Conservation (phyloP, 1,284 basidiomycete species). For the Trichosporon ovoides region DNA sequence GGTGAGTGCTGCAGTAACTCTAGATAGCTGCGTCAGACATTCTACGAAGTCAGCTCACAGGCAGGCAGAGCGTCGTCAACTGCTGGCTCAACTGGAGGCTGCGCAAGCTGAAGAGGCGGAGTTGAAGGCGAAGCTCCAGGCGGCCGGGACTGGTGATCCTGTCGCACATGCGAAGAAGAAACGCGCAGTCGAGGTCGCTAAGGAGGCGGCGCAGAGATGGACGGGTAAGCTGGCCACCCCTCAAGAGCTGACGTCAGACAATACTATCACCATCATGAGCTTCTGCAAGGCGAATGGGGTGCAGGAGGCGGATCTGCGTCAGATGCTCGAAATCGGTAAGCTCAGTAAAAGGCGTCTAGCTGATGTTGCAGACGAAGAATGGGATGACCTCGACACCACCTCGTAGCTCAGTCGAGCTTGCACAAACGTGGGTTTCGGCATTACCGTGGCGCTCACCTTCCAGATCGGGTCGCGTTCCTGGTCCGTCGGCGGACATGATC, state of each 20-base stretch:
- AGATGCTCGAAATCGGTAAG: conserved; percentile 36
- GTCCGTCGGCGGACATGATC: too few species aligned
- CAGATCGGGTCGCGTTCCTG: too few species aligned
- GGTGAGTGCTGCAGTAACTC: background rate
- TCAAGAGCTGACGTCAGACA: conserved; percentile 27
- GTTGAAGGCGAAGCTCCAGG: conserved; percentile 56
- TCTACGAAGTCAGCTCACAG: background rate
- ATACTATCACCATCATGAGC: conserved; percentile 33
- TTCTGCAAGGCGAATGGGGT: conserved; percentile 6
- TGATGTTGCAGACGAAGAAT: conserved; percentile 20
- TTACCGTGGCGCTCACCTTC: background rate
- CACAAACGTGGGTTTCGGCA: too few species aligned
- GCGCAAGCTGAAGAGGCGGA: conserved; percentile 17
- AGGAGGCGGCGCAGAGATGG: conserved; percentile 74
- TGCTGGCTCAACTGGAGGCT: conserved; percentile 52
- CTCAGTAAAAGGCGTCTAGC: background rate
- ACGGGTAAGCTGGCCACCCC: conserved; percentile 57
- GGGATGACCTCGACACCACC: conserved; percentile 23
- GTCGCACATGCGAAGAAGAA: conserved; percentile 68
- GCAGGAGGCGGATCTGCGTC: conserved; percentile 24
- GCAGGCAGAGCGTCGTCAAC: conserved; percentile 57
- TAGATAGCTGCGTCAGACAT: background rate
- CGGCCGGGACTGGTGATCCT: conserved; percentile 75
- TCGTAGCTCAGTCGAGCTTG: background rate
- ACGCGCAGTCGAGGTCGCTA: conserved; percentile 63